Percentiles rank a stretch among this genome's conserved stretches.
phyloP scores from a whole-genome alignment of 805 yeast species.

The Metschnikowia arizonensis region DNA sequence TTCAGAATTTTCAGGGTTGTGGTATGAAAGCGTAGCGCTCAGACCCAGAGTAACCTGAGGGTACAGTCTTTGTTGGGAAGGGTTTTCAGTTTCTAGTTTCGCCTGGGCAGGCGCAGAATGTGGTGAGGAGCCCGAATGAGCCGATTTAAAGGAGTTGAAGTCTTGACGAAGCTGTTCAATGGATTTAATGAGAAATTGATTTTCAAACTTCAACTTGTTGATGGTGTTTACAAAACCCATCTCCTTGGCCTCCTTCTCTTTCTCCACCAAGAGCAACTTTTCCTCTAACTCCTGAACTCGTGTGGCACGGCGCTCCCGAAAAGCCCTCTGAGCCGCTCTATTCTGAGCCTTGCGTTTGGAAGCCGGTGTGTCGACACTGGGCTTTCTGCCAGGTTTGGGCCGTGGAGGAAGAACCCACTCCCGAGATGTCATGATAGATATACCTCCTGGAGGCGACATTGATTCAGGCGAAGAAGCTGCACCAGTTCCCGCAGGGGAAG shows the following conservation, averaged over 20 bases:
- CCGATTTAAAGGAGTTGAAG: conserved; percentile 18
- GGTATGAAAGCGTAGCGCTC: not conserved
- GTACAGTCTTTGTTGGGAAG: not conserved
- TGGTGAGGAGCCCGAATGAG: conserved; percentile 9
- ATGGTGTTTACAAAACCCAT: conserved; percentile 51
- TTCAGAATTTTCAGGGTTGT: conserved; percentile 12
- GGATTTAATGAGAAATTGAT: conserved; percentile 38
- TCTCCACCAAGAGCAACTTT: conserved; percentile 61
- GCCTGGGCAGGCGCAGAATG: not conserved
- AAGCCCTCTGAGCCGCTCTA: conserved; percentile 91
- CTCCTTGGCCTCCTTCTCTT: conserved; percentile 58
- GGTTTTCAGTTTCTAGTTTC: not conserved
- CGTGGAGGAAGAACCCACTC: conserved; percentile 62
- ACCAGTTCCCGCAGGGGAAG: conserved; percentile 16
- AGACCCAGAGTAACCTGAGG: not conserved
- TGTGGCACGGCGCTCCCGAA: conserved; percentile 81
- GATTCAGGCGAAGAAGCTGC: conserved; percentile 17
- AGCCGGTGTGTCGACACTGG: conserved; percentile 74
- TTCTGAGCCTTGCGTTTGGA: conserved; percentile 86
- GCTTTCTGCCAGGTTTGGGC: conserved; percentile 60
- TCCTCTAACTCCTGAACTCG: conserved; percentile 74
- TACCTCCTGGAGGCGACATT: conserved; percentile 14
- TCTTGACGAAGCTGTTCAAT: conserved; percentile 42
- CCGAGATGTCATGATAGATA: conserved; percentile 51
- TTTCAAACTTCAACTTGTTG: conserved; percentile 45